phyloP scores from a whole-genome alignment of 768 basidiomycete species.

The Suillus brevipes region DNA sequence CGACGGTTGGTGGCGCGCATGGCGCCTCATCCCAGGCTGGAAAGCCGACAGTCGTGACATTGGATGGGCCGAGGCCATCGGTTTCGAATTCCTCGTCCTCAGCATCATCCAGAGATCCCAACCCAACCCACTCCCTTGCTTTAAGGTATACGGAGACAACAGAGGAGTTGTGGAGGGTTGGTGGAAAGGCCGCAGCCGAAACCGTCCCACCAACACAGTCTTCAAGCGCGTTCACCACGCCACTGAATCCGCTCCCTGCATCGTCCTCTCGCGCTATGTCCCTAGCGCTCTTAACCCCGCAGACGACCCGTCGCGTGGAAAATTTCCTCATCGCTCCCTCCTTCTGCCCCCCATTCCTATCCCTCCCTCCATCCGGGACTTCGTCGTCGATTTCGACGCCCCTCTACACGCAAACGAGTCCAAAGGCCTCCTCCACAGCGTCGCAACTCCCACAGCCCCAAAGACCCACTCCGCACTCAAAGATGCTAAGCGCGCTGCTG shows the following conservation, averaged over 20 bases:
- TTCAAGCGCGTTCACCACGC: neutral
- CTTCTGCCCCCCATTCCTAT: slow-evolving; percentile 18
- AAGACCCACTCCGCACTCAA: no score
- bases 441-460: no score
- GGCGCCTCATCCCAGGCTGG: neutral
- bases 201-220: neutral
- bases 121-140: neutral
- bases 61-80: neutral
- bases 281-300: neutral
- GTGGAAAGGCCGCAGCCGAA: neutral
- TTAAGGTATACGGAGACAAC: neutral
- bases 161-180: neutral
- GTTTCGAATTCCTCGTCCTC: neutral
- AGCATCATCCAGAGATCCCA: neutral
- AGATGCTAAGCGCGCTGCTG: no score
- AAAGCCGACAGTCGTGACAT: neutral
- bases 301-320: neutral
- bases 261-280: neutral
- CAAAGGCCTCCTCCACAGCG: neutral
- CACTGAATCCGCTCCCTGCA: neutral
- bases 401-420: slow-evolving; percentile 2
- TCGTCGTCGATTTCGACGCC: neutral
- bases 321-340: slow-evolving; percentile 1
- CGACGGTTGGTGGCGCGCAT: neutral
- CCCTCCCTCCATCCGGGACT: slow-evolving; percentile 6